Conservation (phyloP, 116 monocot species). For the Trichopus zeylanicus region DNA sequence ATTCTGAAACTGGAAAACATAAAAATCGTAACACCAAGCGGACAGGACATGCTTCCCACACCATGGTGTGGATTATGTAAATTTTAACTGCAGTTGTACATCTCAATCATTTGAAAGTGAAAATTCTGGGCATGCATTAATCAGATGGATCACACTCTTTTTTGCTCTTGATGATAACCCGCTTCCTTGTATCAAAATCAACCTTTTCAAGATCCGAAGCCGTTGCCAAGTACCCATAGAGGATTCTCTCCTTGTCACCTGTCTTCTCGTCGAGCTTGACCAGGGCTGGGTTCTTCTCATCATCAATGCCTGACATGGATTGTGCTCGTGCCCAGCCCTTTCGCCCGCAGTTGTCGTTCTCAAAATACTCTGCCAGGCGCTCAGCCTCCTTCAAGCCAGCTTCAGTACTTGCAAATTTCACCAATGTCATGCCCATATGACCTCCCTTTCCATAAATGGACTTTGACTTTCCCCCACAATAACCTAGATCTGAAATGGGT, state of each 20-base stretch:
- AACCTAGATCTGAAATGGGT: constrained; percentile 64
- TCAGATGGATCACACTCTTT: constrained; percentile 43
- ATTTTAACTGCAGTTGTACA: too few species aligned
- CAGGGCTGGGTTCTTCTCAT: constrained; percentile 50
- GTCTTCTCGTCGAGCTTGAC: constrained; percentile 59
- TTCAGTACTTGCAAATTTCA: constrained; percentile 61
- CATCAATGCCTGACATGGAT: constrained; percentile 18
- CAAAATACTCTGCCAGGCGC: constrained; percentile 50
- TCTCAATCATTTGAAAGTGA: too few species aligned
- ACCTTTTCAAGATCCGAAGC: constrained; percentile 73
- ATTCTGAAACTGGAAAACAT: too few species aligned
- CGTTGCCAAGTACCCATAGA: constrained; percentile 79
- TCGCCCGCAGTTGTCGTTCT: constrained; percentile 61
- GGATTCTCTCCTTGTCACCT: constrained; percentile 63
- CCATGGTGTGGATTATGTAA: too few species aligned
- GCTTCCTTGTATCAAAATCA: constrained; percentile 76
- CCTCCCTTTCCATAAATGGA: constrained; percentile 84
- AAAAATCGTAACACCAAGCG: too few species aligned
- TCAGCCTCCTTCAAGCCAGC: constrained; percentile 83
- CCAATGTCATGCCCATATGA: constrained; percentile 54
- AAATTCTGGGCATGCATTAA: too few species aligned
- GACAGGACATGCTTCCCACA: too few species aligned
- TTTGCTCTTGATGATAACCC: constrained; percentile 50
- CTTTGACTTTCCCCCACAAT: constrained; percentile 67
- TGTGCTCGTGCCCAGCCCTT: constrained; percentile 50